Evolutionary conservation across 768 basidiomycete species (phyloP), one percentile per base, ranked within the genome.

Genomic region (Calocybe gangraenosa): DNA sequence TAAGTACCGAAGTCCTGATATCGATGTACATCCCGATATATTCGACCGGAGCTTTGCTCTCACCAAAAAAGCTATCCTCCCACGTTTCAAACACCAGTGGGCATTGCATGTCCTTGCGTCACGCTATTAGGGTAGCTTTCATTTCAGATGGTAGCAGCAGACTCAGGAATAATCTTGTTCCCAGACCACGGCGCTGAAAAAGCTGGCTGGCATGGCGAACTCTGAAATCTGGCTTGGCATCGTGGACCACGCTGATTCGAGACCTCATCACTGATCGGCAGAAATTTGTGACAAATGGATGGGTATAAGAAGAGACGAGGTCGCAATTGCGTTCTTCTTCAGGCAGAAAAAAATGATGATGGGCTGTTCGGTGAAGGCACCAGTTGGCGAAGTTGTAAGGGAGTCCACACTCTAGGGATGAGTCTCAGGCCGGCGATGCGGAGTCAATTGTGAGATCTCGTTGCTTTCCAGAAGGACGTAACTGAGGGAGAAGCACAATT

Each of bases 281-380:
- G 46, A 19, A 63, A 50, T 47, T 78, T 75, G 33, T n/a, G n/a
- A n/a, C n/a, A n/a, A n/a, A n/a, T n/a, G n/a, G n/a, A n/a, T n/a
- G n/a, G n/a, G n/a, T n/a, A 64, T 52, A 61, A 84, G 82, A 21
- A 81, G 58, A 18, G 80, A n/a, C n/a, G n/a, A n/a, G n/a, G n/a
- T n/a, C n/a, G n/a, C n/a, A n/a, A n/a, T n/a, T n/a, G n/a, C n/a
- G n/a, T n/a, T n/a, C n/a, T n/a, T n/a, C n/a, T n/a, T n/a, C n/a
- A n/a, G n/a, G n/a, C n/a, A 28, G 25, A 28, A 11, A 28, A 11
- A 11, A 28, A 28, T 28, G 11, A 28, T 5, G n/a, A n/a, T 6
- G 25, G 25, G 5, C 11, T 28, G 25, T 28, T 28, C 11, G 25
- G 11, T 11, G 6, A 28, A 6, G 25, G 25, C 11, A 28, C 25